A percentile compares a stretch with the other conserved stretches of the same genome.
phyloP scores from a whole-genome alignment of 2,329 filamentous ascomycete genomes.

The Bretziella fagacearum region DNA sequence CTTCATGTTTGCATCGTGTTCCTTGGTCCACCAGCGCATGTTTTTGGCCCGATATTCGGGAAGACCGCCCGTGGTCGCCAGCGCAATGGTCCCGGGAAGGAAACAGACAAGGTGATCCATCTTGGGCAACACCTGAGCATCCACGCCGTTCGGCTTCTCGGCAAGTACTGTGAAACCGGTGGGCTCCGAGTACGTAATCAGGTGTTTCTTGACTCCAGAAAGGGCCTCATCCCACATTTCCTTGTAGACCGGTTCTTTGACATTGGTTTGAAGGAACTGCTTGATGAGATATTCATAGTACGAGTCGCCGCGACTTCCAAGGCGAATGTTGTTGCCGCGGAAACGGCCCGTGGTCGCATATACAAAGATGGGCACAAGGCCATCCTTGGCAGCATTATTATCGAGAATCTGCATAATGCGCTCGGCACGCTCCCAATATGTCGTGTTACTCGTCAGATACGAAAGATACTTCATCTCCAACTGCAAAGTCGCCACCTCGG shows the following conservation, averaged over 20 bases:
- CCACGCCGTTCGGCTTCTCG: slow-evolving; percentile 62
- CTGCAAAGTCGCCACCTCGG: slow-evolving; percentile 81
- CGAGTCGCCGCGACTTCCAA: slow-evolving; percentile 87
- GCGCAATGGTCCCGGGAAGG: slow-evolving; percentile 86
- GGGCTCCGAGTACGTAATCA: slow-evolving; percentile 72
- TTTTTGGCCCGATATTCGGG: slow-evolving; percentile 60
- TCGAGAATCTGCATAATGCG: slow-evolving; percentile 86
- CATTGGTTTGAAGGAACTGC: slow-evolving; percentile 86
- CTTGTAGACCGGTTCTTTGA: slow-evolving; percentile 68
- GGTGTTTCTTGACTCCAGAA: slow-evolving; percentile 71
- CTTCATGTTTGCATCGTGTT: slow-evolving; percentile 72
- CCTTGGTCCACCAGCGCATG: slow-evolving; percentile 52
- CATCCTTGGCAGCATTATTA: slow-evolving; percentile 59
- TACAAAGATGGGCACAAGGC: slow-evolving; percentile 83
- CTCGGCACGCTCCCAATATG: slow-evolving; percentile 86
- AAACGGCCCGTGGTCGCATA: slow-evolving; percentile 65
- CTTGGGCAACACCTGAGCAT: slow-evolving; percentile 54
- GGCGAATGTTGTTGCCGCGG: slow-evolving; percentile 66
- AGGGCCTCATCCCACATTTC: slow-evolving; percentile 89
- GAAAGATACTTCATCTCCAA: slow-evolving; percentile 95
- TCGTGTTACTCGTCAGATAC: slow-evolving; percentile 78
- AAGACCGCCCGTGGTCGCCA: slow-evolving; percentile 67
- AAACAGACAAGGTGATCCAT: slow-evolving; percentile 99
- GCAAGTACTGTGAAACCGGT: slow-evolving; percentile 76
- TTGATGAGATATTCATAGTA: slow-evolving; percentile 99